These are phyloP conservation scores for Trifolium fragiferum DNA, from an alignment of 306 rosid species.

Conservation along the genomic window DNA sequence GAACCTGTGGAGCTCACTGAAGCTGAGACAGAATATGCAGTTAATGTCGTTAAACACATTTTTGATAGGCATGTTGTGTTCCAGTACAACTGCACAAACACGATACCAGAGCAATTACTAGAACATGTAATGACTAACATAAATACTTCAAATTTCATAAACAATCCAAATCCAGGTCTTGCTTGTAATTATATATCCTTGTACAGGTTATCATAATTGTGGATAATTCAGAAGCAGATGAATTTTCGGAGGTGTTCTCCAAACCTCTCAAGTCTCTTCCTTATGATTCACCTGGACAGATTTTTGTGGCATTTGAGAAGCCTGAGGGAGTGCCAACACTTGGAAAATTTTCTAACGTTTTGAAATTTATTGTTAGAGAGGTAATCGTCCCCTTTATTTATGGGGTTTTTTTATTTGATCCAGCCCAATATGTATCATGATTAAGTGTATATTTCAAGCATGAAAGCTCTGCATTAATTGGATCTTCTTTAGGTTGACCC, in stretches of 20 bases:
- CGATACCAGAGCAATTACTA: slow-evolving; percentile 91
- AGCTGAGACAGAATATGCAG: slow-evolving; percentile 97
- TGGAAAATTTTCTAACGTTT: slow-evolving; percentile 80
- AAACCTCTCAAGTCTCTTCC: slow-evolving; percentile 92
- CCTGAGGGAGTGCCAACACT: slow-evolving; percentile 73
- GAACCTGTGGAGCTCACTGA: slow-evolving; percentile 97
- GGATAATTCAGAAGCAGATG: slow-evolving; percentile 92
- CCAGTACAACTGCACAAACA: slow-evolving; percentile 98
- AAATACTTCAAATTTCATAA: slow-evolving; percentile 27
- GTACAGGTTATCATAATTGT: slow-evolving; percentile 79
- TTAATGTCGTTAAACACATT: slow-evolving; percentile 90
- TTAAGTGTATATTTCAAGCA: slow-evolving; percentile 11
- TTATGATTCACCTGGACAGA: slow-evolving; percentile 93
- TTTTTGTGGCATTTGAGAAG: slow-evolving; percentile 93
- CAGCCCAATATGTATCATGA: slow-evolving; percentile 4
- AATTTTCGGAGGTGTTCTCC: slow-evolving; percentile 72
- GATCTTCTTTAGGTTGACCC: slow-evolving; percentile 72
- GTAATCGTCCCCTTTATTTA: slow-evolving; percentile 48
- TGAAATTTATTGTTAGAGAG: slow-evolving; percentile 91
- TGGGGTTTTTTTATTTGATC: slow-evolving; percentile 8
- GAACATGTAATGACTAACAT: slow-evolving; percentile 65
- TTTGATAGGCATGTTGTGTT: slow-evolving; percentile 88
- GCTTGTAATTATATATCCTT: slow-evolving; percentile 42
- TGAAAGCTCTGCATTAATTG: slow-evolving; percentile 35
- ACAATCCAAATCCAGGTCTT: slow-evolving; percentile 19